Evolutionary conservation across 257 asterid genomes (phyloP), one percentile per base, ranked within the genome.

Genomic region (Penstemon davidsonii): DNA sequence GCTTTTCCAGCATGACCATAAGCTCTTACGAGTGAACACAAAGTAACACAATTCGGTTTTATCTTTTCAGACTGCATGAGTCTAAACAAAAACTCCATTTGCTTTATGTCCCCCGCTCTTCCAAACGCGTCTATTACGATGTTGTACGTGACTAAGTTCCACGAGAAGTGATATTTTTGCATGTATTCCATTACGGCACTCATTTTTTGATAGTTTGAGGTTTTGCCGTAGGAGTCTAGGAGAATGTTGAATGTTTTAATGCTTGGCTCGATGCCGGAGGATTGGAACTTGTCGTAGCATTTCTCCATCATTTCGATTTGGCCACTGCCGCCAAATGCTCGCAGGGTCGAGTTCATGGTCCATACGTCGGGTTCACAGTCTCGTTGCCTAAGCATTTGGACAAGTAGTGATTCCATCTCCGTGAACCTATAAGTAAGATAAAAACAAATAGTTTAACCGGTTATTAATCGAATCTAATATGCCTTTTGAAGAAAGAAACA

Each of bases 291-390:
- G 18, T 88, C 95, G 33, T 93, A 93, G 79, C 99, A 90, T 55
- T 83, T 84, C 71, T 93, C 97, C 99, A 93, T 93, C 87, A 84
- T 84, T 64, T 85, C 95, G 12, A 93, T 88, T 66, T 90, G 99
- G 12, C 92, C 97, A 4, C 94, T 90, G 72, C 99, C 96, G 40
- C 99, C 99, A 49, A 88, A 90, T 4, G 99, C 97, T 74, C 97
- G 77, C 55, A 93, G 72, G 2, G 99, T 81, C 53, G 99, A 88
- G 85, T 90, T 90, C 97, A 93, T 83, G 71, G 99, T 93, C 99
- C 99, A 93, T 25, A 73, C 89, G 38, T 93, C 96, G 0, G 99
- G 99, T 74, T 79, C 79, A 68, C 95, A 85, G 12, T 84, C 82
- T 12, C 61, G 77, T 70, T 80, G 90, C 76, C 89, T 75, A 36